phyloP scores from a whole-genome alignment of 495 filamentous ascomycete genomes.

The Astrocystis sublimbata region DNA sequence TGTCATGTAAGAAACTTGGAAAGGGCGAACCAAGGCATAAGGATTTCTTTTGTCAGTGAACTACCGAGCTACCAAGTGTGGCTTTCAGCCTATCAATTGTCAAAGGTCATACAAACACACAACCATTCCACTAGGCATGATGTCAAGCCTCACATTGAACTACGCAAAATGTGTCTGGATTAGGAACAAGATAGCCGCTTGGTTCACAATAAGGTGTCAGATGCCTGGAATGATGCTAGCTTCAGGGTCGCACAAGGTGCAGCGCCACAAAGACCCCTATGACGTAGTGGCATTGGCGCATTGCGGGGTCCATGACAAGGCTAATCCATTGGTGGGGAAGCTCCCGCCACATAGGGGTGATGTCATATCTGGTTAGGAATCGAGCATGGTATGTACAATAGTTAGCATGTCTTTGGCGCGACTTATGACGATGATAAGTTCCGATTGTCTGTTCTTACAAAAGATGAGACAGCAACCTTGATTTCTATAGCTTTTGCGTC shows the following conservation, averaged over 20 bases:
- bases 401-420: neutral
- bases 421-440: neutral
- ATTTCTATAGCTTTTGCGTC: too few relatives aligned
- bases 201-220: too few relatives aligned
- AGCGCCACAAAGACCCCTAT: slow-evolving; percentile 19
- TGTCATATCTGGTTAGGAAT: neutral
- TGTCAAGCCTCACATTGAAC: slow-evolving; percentile 4
- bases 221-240: neutral
- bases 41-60: neutral
- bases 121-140: neutral
- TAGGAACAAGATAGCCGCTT: neutral
- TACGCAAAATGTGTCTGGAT: neutral
- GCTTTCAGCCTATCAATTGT: neutral
- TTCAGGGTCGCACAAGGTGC: neutral
- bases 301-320: neutral
- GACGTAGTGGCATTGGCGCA: slow-evolving; percentile 5
- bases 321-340: neutral
- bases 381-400: neutral
- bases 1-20: slow-evolving; percentile 1
- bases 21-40: neutral
- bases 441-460: neutral
- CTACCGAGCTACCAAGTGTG: neutral
- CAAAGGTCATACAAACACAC: neutral
- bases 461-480: too few relatives aligned
- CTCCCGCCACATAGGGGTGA: neutral